Conservation (phyloP, 192 early-diverging fungal species). For the Piromyces sp. region DNA sequence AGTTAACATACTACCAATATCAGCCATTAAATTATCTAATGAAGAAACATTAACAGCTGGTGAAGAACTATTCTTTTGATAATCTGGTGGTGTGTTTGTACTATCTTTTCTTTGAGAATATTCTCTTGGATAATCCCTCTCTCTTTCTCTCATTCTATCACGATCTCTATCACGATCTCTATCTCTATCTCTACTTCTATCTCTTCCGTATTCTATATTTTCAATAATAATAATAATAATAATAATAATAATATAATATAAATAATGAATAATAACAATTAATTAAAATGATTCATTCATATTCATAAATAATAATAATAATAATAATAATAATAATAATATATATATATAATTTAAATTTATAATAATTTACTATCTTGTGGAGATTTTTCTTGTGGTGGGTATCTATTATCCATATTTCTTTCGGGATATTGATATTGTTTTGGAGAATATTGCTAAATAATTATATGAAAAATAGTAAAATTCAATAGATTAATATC, state of each 20-base stretch:
- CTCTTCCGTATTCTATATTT: neutral
- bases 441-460: neutral
- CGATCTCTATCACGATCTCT: neutral
- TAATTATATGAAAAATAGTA: too few species aligned
- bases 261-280: too few species aligned
- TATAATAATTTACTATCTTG: neutral
- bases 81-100: neutral
- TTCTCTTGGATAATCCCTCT: neutral
- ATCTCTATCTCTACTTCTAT: neutral
- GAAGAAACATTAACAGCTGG: slow-evolving; percentile 28
- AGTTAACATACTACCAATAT: slow-evolving; percentile 44
- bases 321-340: too few species aligned
- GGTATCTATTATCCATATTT: neutral
- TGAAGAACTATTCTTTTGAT: neutral
- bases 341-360: too few species aligned
- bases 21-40: slow-evolving; percentile 59
- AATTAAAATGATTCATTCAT: too few species aligned
- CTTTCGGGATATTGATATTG: neutral
- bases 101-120: neutral
- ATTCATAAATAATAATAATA: too few species aligned
- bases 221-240: neutral
- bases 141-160: neutral
- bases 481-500: too few species aligned
- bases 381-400: neutral
- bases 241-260: too few species aligned